These are phyloP conservation scores for Myriosclerotinia curreyana DNA, from an alignment of 2,329 filamentous ascomycete species.

Conservation along the genomic window DNA sequence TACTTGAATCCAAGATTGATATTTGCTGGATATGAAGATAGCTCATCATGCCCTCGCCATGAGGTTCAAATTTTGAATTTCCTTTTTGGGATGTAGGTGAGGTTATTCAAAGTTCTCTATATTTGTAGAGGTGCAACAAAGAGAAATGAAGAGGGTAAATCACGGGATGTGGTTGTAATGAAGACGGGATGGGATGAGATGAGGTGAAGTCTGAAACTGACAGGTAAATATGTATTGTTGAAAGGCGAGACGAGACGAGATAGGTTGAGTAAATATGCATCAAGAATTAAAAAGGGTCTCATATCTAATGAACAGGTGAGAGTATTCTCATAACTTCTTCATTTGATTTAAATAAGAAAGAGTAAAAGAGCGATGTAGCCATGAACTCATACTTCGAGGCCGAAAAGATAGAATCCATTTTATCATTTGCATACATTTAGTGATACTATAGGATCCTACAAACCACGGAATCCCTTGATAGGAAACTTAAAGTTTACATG, in stretches of 20 bases:
- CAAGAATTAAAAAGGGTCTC: not conserved
- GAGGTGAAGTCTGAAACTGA: too few relatives aligned
- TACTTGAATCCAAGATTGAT: not conserved
- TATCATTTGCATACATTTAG: not conserved
- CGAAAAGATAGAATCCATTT: not conserved
- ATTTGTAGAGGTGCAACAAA: not conserved
- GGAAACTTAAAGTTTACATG: slow-evolving; percentile 3
- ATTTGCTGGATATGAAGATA: not conserved
- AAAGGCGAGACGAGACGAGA: not conserved
- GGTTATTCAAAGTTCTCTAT: not conserved
- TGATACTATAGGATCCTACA: not conserved
- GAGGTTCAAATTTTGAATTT: not conserved
- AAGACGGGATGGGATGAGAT: not conserved
- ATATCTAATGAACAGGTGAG: not conserved
- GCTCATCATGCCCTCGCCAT: not conserved
- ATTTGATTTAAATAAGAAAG: fast-evolving
- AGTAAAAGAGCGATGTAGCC: not conserved
- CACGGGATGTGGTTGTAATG: not conserved
- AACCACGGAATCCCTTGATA: not conserved
- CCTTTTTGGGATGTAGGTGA: not conserved
- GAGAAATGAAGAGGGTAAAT: not conserved
- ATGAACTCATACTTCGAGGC: not conserved
- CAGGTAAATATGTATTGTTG: too few relatives aligned
- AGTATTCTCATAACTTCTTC: not conserved
- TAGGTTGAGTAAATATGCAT: not conserved